Base-by-base conservation (phyloP, 495 filamentous ascomycete genomes). In the Talaromyces ruber region DNA sequence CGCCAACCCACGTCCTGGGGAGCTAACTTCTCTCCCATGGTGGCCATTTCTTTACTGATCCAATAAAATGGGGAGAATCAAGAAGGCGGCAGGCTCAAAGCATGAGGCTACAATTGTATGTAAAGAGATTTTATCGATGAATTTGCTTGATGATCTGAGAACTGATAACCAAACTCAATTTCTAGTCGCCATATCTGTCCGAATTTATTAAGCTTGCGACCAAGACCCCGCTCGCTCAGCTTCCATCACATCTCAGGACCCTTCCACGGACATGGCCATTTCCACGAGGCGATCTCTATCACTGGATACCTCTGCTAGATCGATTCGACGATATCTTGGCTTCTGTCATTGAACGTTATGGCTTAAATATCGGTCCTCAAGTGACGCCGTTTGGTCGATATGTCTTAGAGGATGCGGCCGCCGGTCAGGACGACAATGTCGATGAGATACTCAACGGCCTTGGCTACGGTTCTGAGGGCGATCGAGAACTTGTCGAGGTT, bases 261-360 rank as follows among this genome's bases (percentile, higher is more conserved):
- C 97, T 98, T 72, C 91, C 93, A 64, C 83, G 83, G 60, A 81
- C 85, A 82, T 98, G 93, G 95, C 90, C 90, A 26, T 97, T 97
- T 68, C 93, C 93, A n/a, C 83, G 94, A 71, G 95, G 95, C 53
- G 95, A 99, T 67, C 80, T 98, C 50, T 98, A 98, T 68, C 92
- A 99, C 79, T 99, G 95, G 95, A 97, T 98, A 69, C 87, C 90
- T 32, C 81, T 96, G 45, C 79, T 99, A 53, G 93, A 99, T 75
- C 87, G 93, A 63, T 98, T 99, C 73, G 95, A 99, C 74, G 82
- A 83, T 63, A 84, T 97, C 62, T 77, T 98, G 18, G 90, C 95
- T 61, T 82, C 84, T 26, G 88, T 93, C 70, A 91, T 86, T 71
- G 79, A 87, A 37, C 88, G 86, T 66, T 98, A 99, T 75, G 85